Conservation (phyloP, 164 flowering plant species). For the Kalanchoe fedtschenkoi region DNA sequence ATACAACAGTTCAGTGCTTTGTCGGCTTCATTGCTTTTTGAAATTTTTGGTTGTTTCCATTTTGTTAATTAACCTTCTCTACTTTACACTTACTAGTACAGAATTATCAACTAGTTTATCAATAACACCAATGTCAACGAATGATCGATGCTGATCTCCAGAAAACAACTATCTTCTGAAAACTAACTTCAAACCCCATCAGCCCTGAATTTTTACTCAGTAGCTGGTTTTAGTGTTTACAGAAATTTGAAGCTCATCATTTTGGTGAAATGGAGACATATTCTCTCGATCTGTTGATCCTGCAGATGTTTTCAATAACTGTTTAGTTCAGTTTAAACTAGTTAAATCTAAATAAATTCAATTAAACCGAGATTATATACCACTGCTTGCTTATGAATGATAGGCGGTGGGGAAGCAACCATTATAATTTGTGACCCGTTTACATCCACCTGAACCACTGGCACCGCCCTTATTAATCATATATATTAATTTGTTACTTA, state of each 20-base stretch:
- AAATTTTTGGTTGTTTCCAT: neutral
- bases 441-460: slow-evolving; percentile 4
- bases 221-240: too few relatives aligned
- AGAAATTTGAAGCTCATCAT: too few relatives aligned
- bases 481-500: too few relatives aligned
- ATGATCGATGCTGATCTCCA: neutral
- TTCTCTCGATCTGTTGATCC: too few relatives aligned
- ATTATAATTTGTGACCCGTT: neutral
- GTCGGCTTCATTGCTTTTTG: slow-evolving; percentile 4
- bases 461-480: neutral
- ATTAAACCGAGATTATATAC: too few relatives aligned
- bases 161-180: neutral
- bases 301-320: too few relatives aligned
- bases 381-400: too few relatives aligned
- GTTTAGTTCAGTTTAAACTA: too few relatives aligned
- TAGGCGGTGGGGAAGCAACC: too few relatives aligned
- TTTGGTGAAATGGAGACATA: too few relatives aligned
- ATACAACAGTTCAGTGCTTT: neutral
- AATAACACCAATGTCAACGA: neutral
- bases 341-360: too few relatives aligned
- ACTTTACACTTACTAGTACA: slow-evolving; percentile 1
- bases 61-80: slow-evolving; percentile 2
- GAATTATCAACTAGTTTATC: too few relatives aligned
- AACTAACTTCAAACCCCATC: neutral
- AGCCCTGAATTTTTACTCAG: neutral